Evolutionary conservation across 176 grass and related monocot species (phyloP).

Genomic region (Poa pratensis): DNA sequence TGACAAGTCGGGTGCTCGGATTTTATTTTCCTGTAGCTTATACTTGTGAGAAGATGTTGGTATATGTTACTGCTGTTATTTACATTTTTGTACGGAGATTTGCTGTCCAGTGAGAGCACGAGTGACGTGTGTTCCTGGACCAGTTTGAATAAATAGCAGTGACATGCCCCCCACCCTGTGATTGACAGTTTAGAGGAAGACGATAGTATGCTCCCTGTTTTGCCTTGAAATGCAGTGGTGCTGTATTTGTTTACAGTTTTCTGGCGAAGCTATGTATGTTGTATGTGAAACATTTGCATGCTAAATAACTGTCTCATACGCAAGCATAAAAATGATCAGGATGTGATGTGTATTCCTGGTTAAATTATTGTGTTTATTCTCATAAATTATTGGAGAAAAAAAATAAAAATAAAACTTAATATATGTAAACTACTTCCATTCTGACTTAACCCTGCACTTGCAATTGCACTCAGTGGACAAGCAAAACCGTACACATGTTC

Average conservation of each 20-base stretch:
- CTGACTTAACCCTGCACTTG: not conserved
- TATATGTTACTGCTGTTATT: not conserved
- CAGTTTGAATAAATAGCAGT: conserved; percentile 38
- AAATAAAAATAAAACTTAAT: too few species aligned
- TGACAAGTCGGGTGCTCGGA: not conserved
- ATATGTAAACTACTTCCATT: not conserved
- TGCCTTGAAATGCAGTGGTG: too few species aligned
- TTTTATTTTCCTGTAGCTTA: not conserved
- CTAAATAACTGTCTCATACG: not conserved
- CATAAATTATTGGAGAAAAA: too few species aligned
- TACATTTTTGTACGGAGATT: conserved; percentile 12
- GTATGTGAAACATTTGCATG: not conserved
- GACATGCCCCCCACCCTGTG: too few species aligned
- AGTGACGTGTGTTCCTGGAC: not conserved
- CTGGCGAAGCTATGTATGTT: not conserved
- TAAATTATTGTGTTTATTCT: not conserved
- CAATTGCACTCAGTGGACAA: not conserved
- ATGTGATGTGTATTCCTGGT: not conserved
- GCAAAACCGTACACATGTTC: not conserved
- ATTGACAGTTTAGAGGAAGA: too few species aligned
- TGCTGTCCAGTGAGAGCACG: not conserved
- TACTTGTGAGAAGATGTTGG: conserved; percentile 29
- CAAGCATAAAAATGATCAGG: not conserved
- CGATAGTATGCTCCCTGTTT: too few species aligned
- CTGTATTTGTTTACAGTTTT: not conserved